These are phyloP conservation scores for Castanea sativa DNA, from an alignment of 306 rosid species.

Conservation along the genomic window DNA sequence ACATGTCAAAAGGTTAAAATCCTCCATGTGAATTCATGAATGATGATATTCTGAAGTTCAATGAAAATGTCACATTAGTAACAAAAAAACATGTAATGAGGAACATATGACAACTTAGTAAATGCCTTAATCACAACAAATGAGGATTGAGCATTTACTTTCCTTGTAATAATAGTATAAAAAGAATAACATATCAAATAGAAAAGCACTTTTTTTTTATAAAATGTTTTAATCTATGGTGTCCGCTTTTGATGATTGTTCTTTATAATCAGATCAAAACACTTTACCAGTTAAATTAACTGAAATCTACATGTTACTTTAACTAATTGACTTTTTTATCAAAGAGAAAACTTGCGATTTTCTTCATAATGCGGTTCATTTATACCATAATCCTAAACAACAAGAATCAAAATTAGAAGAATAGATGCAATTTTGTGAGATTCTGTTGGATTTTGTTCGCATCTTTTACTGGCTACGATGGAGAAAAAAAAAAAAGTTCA, in stretches of 20 bases:
- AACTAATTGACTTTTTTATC: neutral
- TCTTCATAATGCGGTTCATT: neutral
- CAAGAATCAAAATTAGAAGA: conserved; percentile 23
- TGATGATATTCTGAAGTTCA: too few relatives aligned
- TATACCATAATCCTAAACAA: neutral
- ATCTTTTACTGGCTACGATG: neutral
- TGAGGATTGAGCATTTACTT: too few relatives aligned
- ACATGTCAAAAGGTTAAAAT: too few relatives aligned
- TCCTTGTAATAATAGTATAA: neutral
- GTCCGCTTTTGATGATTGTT: too few relatives aligned
- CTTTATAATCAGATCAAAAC: too few relatives aligned
- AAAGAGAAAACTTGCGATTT: neutral
- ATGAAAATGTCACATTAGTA: too few relatives aligned
- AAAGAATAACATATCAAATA: neutral
- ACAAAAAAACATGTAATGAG: too few relatives aligned
- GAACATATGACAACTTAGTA: too few relatives aligned
- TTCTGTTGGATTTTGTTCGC: neutral
- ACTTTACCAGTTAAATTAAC: too few relatives aligned
- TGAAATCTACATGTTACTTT: neutral
- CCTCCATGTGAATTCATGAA: too few relatives aligned
- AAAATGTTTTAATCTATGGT: rapidly evolving
- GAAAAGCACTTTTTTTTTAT: too few relatives aligned
- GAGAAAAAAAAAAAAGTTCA: neutral
- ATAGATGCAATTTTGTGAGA: conserved; percentile 12
- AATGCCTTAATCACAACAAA: too few relatives aligned